These are phyloP conservation scores for Ophiostoma perfectum DNA, from an alignment of 2,329 filamentous ascomycete species.

Conservation along the genomic window DNA sequence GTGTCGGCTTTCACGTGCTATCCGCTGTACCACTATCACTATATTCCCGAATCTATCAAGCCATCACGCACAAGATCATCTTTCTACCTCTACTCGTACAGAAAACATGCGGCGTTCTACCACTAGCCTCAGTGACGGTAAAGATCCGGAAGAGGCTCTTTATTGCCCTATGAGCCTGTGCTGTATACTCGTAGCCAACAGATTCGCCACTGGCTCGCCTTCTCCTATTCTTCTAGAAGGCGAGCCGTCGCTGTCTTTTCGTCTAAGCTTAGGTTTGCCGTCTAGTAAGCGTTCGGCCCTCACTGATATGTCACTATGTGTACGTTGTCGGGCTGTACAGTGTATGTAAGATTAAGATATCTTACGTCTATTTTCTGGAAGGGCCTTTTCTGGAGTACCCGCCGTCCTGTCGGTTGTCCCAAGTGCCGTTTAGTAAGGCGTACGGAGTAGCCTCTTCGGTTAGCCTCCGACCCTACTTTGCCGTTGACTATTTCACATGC, in stretches of 20 bases:
- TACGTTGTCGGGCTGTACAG: background rate
- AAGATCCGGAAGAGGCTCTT: background rate
- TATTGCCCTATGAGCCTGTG: too few relatives aligned
- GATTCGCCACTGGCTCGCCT: background rate
- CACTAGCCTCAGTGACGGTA: background rate
- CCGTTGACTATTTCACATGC: background rate
- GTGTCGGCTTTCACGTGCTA: too few relatives aligned
- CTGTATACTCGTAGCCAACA: background rate
- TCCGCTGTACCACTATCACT: too few relatives aligned
- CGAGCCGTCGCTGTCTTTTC: background rate
- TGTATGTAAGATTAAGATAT: background rate
- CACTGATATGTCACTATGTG: background rate
- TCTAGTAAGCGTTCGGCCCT: background rate
- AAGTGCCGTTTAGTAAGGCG: background rate
- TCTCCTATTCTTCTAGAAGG: conserved; percentile 2
- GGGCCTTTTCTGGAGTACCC: background rate
- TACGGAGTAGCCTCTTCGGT: background rate
- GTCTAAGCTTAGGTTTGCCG: background rate
- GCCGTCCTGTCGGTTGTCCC: background rate
- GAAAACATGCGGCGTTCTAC: background rate
- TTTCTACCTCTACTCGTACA: background rate
- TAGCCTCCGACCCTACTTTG: background rate
- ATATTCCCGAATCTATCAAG: too few relatives aligned
- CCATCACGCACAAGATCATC: background rate
- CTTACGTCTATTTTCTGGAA: too few relatives aligned